These are phyloP conservation scores for Fusarium robinianum DNA, from an alignment of 2,329 filamentous ascomycete species.

Conservation along the genomic window DNA sequence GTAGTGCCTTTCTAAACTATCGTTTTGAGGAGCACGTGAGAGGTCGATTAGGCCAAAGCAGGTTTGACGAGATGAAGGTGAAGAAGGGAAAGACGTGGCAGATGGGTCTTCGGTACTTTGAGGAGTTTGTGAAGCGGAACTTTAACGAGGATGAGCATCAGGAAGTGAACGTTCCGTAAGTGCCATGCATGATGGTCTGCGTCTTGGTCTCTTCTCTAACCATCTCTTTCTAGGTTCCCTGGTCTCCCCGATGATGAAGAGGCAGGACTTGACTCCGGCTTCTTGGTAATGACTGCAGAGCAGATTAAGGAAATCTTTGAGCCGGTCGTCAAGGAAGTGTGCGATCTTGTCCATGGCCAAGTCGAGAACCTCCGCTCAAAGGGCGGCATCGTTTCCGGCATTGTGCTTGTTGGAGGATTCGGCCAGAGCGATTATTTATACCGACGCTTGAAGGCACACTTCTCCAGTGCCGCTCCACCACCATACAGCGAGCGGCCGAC, in stretches of 20 bases:
- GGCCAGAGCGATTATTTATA: conserved; percentile 80
- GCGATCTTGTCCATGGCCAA: conserved; percentile 69
- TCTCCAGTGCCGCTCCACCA: conserved; percentile 61
- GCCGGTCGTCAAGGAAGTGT: conserved; percentile 73
- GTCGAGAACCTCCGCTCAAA: conserved; percentile 65
- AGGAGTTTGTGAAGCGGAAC: conserved; percentile 83
- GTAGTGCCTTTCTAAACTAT: conserved; percentile 79
- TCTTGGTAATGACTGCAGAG: conserved; percentile 70
- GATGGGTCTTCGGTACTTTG: conserved; percentile 78
- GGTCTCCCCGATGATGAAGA: conserved; percentile 77
- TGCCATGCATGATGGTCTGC: conserved; percentile 24
- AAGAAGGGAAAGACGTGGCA: conserved; percentile 82
- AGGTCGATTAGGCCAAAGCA: conserved; percentile 65
- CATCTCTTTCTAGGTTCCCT: conserved; percentile 58
- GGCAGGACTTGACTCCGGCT: conserved; percentile 74
- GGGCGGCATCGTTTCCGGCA: conserved; percentile 69
- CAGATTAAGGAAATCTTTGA: conserved; percentile 76
- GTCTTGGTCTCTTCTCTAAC: not conserved
- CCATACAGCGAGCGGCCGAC: conserved; percentile 73
- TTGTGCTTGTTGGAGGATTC: conserved; percentile 81
- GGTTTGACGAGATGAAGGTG: conserved; percentile 74
- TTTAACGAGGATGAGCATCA: conserved; percentile 79
- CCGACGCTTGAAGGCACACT: conserved; percentile 70
- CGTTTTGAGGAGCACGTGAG: conserved; percentile 79
- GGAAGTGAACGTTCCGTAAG: conserved; percentile 75